Evolutionary conservation across 345 rosid species (phyloP).

Genomic region (Citrus cavaleriei): DNA sequence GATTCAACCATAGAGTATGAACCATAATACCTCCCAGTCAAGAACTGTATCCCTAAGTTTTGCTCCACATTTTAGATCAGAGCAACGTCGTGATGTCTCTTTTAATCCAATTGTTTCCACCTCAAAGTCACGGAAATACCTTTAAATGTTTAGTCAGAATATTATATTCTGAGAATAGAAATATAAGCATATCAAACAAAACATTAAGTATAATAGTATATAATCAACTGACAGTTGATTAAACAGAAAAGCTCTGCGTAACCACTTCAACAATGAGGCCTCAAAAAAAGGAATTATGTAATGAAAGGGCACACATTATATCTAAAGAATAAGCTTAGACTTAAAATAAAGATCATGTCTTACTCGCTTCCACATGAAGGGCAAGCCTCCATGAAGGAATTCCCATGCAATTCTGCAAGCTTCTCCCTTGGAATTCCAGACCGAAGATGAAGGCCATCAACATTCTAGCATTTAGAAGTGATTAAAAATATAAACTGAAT

Average conservation of each 20-base stretch:
- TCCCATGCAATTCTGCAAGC: conserved; percentile 90
- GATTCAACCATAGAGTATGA: not conserved
- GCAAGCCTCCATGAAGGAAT: conserved; percentile 92
- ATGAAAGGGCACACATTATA: not conserved
- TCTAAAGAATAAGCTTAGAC: not conserved
- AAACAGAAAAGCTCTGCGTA: not conserved
- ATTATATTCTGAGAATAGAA: not conserved
- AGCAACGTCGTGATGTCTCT: conserved; percentile 84
- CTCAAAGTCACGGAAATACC: conserved; percentile 94
- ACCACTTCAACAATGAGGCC: not conserved
- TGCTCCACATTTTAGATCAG: conserved; percentile 61
- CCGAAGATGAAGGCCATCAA: conserved; percentile 96
- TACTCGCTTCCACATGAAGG: conserved; percentile 84
- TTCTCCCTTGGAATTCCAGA: conserved; percentile 98
- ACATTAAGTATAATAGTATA: not conserved
- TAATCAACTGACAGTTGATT: not conserved
- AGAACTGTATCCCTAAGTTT: conserved; percentile 93
- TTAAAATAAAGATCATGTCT: conserved; percentile 24
- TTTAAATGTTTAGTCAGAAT: conserved; percentile 24
- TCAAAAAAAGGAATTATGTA: not conserved
- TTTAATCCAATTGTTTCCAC: conserved; percentile 94
- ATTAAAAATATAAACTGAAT: not conserved
- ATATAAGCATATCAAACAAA: not conserved
- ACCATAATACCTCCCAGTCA: conserved; percentile 86
- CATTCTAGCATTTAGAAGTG: conserved; percentile 49